Percentiles rank a stretch among this genome's conserved stretches.
These are phyloP conservation scores for Ramularia endophylla DNA, from an alignment of 2,329 filamentous ascomycete species.

Conservation along the genomic window DNA sequence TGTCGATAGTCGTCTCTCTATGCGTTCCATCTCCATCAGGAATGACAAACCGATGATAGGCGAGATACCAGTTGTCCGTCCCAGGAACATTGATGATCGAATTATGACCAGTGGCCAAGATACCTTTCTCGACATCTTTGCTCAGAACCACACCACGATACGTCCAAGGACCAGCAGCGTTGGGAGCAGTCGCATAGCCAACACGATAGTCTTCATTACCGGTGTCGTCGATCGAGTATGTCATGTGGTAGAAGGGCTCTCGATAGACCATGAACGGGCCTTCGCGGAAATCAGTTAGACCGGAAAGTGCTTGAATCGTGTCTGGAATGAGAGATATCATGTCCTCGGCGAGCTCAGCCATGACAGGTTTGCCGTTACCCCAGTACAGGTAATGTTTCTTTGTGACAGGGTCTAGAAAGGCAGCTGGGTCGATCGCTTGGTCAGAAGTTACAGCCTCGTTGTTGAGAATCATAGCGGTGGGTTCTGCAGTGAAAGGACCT, in stretches of 20 bases:
- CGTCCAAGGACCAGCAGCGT: conserved; percentile 39
- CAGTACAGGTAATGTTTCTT: conserved; percentile 27
- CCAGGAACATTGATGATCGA: conserved; percentile 43
- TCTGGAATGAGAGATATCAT: conserved; percentile 41
- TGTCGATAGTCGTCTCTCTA: conserved; percentile 41
- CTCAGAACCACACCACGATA: conserved; percentile 42
- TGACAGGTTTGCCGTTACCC: conserved; percentile 37
- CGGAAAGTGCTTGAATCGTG: conserved; percentile 31
- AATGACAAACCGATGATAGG: conserved; percentile 45
- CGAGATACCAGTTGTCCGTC: conserved; percentile 48
- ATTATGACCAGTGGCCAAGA: conserved; percentile 44
- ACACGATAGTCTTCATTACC: conserved; percentile 43
- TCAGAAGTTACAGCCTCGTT: conserved; percentile 19
- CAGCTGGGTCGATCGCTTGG: conserved; percentile 26
- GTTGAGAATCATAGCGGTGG: conserved; percentile 24
- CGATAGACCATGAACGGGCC: conserved; percentile 42
- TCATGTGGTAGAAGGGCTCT: conserved; percentile 43
- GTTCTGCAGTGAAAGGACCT: conserved; percentile 24
- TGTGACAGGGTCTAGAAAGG: conserved; percentile 21
- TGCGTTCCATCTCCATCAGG: conserved; percentile 41
- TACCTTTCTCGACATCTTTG: conserved; percentile 38
- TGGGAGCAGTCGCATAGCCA: conserved; percentile 41
- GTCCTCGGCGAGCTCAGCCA: conserved; percentile 41
- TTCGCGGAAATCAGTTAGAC: conserved; percentile 42
- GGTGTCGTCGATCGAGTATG: conserved; percentile 46